Percentiles rank a stretch among this genome's conserved stretches.
Conservation (phyloP, 2,329 filamentous ascomycete genomes). For the Pleochaeta shiraiana region DNA sequence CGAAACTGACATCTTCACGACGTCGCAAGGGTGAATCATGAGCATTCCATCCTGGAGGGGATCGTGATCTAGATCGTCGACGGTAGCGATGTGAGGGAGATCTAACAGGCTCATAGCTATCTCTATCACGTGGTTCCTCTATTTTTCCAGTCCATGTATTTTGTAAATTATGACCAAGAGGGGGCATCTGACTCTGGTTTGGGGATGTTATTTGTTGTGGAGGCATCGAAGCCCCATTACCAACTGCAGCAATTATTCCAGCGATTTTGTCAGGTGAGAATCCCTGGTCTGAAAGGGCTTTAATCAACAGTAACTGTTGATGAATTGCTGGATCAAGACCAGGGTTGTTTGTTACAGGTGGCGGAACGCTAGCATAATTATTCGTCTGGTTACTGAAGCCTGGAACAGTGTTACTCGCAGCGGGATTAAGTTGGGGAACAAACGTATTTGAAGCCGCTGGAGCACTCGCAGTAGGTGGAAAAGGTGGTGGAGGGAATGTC, state of each 20-base stretch:
- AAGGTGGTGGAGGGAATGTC: conserved; percentile 18
- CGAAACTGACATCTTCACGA: conserved; percentile 33
- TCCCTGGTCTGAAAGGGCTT: conserved; percentile 53
- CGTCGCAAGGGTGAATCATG: conserved; percentile 30
- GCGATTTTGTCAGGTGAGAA: conserved; percentile 53
- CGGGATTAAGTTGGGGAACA: conserved; percentile 13
- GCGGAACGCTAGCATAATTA: conserved; percentile 16
- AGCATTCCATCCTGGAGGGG: conserved; percentile 51
- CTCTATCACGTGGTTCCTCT: conserved; percentile 31
- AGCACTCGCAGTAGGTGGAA: conserved; percentile 37
- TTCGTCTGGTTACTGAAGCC: conserved; percentile 20
- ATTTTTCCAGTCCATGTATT: conserved; percentile 21
- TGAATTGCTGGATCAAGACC: conserved; percentile 32
- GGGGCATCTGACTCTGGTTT: conserved; percentile 11
- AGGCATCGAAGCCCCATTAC: conserved; percentile 9
- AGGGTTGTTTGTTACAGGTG: conserved; percentile 15
- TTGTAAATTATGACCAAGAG: conserved; percentile 12
- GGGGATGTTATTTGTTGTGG: conserved; percentile 13
- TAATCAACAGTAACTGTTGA: conserved; percentile 52
- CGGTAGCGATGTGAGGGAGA: conserved; percentile 35
- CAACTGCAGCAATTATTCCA: conserved; percentile 23
- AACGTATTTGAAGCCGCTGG: conserved; percentile 19
- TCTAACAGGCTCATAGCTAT: conserved; percentile 28
- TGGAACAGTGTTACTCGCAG: conserved; percentile 20
- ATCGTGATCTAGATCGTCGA: conserved; percentile 55